phyloP scores from a whole-genome alignment of 2,329 filamentous ascomycete species.

The Didymella glomerata region DNA sequence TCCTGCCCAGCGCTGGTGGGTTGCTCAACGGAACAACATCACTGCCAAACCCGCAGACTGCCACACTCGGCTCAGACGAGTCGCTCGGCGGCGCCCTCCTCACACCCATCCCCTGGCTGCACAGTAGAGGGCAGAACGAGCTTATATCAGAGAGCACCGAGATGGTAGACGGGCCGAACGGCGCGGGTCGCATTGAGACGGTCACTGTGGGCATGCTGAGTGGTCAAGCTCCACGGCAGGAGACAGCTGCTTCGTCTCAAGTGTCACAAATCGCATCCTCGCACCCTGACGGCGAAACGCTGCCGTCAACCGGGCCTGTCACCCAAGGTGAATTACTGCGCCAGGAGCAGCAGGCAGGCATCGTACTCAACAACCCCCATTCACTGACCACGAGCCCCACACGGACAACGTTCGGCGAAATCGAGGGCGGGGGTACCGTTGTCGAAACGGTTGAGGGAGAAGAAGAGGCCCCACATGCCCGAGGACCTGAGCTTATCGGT shows the following conservation, averaged over 20 bases:
- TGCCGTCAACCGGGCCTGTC: slow-evolving; percentile 47
- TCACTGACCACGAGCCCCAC: slow-evolving; percentile 38
- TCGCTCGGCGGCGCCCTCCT: slow-evolving; percentile 87
- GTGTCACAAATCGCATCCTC: slow-evolving; percentile 44
- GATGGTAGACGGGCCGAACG: slow-evolving; percentile 82
- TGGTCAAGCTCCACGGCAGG: slow-evolving; percentile 22
- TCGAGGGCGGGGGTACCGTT: slow-evolving; percentile 42
- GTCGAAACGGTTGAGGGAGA: slow-evolving; percentile 52
- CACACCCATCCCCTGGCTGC: slow-evolving; percentile 92
- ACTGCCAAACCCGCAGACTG: slow-evolving; percentile 50
- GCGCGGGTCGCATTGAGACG: slow-evolving; percentile 80
- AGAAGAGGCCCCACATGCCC: slow-evolving; percentile 76
- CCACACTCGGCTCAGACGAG: slow-evolving; percentile 79
- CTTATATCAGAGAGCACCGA: slow-evolving; percentile 78
- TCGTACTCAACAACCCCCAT: slow-evolving; percentile 67
- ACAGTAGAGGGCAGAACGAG: slow-evolving; percentile 61
- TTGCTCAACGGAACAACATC: slow-evolving; percentile 68
- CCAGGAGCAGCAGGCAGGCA: slow-evolving; percentile 85
- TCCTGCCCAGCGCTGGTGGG: slow-evolving; percentile 58
- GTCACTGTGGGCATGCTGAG: slow-evolving; percentile 73
- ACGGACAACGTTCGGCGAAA: slow-evolving; percentile 39
- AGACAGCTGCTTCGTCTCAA: slow-evolving; percentile 15
- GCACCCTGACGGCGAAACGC: slow-evolving; percentile 48
- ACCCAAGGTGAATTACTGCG: slow-evolving; percentile 85
- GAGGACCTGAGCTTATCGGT: slow-evolving; percentile 85